phyloP scores from a whole-genome alignment of 768 basidiomycete genomes.

The Xerocomus spinulosus region DNA sequence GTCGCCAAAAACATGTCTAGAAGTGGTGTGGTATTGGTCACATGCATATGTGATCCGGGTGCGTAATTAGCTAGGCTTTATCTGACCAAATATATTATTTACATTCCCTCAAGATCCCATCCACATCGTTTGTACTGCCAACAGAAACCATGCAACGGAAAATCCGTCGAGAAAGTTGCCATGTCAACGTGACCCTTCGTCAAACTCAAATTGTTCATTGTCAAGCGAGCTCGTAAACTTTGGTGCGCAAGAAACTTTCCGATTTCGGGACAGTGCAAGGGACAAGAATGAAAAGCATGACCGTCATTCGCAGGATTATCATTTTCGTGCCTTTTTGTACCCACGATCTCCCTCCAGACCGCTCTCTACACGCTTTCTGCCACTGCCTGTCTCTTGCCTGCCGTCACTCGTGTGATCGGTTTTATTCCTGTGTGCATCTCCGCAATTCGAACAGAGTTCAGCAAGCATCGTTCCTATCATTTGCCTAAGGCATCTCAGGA shows the following conservation, averaged over 20 bases:
- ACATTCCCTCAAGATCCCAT: no score
- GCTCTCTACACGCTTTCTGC: conserved; percentile 16
- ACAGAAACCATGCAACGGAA: not conserved
- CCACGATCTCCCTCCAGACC: conserved; percentile 4
- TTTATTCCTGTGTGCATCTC: not conserved
- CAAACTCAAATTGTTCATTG: not conserved
- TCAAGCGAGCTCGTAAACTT: no score
- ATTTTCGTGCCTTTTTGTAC: conserved; percentile 21
- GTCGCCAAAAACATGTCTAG: not conserved
- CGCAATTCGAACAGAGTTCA: not conserved
- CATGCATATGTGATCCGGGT: not conserved
- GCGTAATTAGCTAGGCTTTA: not conserved
- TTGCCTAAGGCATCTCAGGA: conserved; percentile 39
- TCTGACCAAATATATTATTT: conserved; percentile 1
- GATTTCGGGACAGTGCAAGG: not conserved
- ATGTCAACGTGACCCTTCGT: not conserved
- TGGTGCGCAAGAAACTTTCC: not conserved
- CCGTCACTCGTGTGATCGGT: not conserved
- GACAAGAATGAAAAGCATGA: not conserved
- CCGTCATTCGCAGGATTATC: not conserved
- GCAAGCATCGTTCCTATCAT: conserved; percentile 5
- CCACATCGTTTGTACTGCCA: no score
- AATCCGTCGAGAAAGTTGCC: not conserved
- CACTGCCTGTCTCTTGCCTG: no score
- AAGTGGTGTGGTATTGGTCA: not conserved